Evolutionary conservation across 2,329 filamentous ascomycete species (phyloP).

Genomic region (Fusarium scirpi): DNA sequence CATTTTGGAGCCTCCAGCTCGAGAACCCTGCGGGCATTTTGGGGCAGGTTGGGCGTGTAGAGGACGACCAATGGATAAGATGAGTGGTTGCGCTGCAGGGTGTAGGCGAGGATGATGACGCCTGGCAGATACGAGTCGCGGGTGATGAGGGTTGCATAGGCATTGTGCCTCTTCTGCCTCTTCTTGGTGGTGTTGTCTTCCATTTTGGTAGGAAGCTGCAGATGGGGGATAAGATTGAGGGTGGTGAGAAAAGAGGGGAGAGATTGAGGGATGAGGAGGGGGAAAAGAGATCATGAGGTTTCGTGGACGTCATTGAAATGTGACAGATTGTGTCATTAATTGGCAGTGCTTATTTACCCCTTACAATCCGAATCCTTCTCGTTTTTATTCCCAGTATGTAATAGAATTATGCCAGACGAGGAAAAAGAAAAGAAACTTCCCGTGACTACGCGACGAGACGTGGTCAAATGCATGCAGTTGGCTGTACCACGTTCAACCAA

Average conservation of each 20-base stretch:
- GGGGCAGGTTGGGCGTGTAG: slow-evolving; percentile 31
- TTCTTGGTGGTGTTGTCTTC: not conserved
- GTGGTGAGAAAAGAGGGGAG: not conserved
- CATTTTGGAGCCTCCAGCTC: slow-evolving; percentile 32
- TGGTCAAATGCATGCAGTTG: not conserved
- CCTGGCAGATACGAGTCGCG: slow-evolving; percentile 41
- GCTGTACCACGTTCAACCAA: not conserved
- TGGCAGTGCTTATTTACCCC: slow-evolving; percentile 4
- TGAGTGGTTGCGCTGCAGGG: slow-evolving; percentile 27
- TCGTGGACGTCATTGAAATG: slow-evolving; percentile 28
- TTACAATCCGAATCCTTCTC: not conserved
- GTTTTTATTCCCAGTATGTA: too few relatives aligned
- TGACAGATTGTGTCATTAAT: slow-evolving; percentile 13
- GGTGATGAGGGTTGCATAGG: slow-evolving; percentile 43
- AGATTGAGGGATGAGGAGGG: not conserved
- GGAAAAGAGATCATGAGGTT: not conserved
- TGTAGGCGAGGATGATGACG: slow-evolving; percentile 38
- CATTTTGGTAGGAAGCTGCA: slow-evolving; percentile 17
- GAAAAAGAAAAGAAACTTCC: not conserved
- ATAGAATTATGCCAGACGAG: not conserved
- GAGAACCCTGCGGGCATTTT: slow-evolving; percentile 13
- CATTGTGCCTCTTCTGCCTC: slow-evolving; percentile 27
- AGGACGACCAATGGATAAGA: slow-evolving; percentile 33
- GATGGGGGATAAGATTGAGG: not conserved
- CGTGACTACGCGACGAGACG: not conserved